These are phyloP conservation scores for Lophium mytilinum DNA, from an alignment of 495 filamentous ascomycete species.

Conservation along the genomic window DNA sequence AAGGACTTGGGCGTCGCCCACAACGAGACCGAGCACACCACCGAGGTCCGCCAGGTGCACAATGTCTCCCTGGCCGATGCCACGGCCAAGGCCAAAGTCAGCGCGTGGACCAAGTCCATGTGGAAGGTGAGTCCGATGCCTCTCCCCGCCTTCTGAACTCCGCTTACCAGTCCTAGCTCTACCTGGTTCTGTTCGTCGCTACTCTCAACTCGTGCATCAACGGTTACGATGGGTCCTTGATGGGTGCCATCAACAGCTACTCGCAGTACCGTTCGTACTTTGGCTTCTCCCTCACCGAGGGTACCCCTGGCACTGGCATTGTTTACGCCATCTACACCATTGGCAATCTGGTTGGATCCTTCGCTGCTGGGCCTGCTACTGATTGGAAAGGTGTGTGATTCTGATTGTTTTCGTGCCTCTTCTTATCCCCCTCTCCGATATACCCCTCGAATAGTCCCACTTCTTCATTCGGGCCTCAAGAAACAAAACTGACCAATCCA, in stretches of 20 bases:
- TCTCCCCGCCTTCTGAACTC: neutral
- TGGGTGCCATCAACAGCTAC: conserved; percentile 41
- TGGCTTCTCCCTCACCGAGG: conserved; percentile 32
- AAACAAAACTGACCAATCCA: neutral
- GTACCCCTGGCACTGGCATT: conserved; percentile 41
- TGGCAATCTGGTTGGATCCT: conserved; percentile 49
- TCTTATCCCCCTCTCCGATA: conserved; percentile 28
- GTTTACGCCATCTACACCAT: conserved; percentile 53
- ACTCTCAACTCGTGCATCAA: conserved; percentile 44
- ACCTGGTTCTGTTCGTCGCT: conserved; percentile 36
- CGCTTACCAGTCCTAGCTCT: conserved; percentile 29
- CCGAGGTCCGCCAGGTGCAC: conserved; percentile 20
- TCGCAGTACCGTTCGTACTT: conserved; percentile 38
- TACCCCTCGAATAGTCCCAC: neutral
- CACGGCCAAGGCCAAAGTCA: conserved; percentile 15
- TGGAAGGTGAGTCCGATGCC: conserved; percentile 13
- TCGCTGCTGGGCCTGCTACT: conserved; percentile 41
- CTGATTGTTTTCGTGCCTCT: neutral
- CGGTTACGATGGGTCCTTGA: conserved; percentile 40
- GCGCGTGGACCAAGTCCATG: conserved; percentile 24
- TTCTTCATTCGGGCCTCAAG: neutral
- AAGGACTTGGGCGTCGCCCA: conserved; percentile 2
- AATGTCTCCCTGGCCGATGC: conserved; percentile 29
- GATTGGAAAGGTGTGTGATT: conserved; percentile 16
- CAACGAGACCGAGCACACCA: conserved; percentile 4